Evolutionary conservation across 2,329 filamentous ascomycete genomes (phyloP), one percentile per base, ranked within the genome.

Genomic region (Paecilomyces niveus): DNA sequence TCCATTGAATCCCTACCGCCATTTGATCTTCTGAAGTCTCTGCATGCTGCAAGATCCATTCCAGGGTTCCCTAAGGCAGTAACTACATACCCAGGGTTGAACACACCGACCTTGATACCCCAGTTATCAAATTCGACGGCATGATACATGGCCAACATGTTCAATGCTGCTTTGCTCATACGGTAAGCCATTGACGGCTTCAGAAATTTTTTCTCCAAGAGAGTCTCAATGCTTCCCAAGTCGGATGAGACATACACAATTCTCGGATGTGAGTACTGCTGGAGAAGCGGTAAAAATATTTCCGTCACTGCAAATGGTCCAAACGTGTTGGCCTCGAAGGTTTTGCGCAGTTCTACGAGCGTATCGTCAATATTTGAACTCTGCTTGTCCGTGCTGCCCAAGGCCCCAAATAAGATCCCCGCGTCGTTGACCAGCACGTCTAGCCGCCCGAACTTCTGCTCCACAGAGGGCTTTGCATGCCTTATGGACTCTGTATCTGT

Each of bases 401-500:
- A 9, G 32, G 32, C 32, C 32, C 32, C 32, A 35, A 35, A 35
- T 49, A 24, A 53, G 31, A 56, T 56, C 3, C 75, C 76, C 0
- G 77, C 77, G 59, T 78, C 78, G 67, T 80, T 78, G 62, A 79
- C 63, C 0, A 81, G 67, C 29, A 80, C 68, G 59, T 81, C 76
- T n/a, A 80, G 67, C 11, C 62, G 58, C 8, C 55, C 67, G 4
- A 39, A 8, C 21, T 33, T 11, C 21, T 53, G n/a, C 7, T 58
- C 32, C 5, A 24, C 15, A 31, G 24, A 18, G 45, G 29, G 8
- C 5, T 33, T 33, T 2, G 58, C 56, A 6, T 31, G 24, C 39
- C 33, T 15, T 22, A 60, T 60, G 31, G 58, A 58, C 13, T 31
- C 54, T 18, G 56, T 56, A 24, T 60, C 18, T 32, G 57, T 51